A percentile compares a stretch with the other conserved stretches of the same genome.
Evolutionary conservation across 768 basidiomycete genomes (phyloP).

Genomic region (Tylopilus intermedius): DNA sequence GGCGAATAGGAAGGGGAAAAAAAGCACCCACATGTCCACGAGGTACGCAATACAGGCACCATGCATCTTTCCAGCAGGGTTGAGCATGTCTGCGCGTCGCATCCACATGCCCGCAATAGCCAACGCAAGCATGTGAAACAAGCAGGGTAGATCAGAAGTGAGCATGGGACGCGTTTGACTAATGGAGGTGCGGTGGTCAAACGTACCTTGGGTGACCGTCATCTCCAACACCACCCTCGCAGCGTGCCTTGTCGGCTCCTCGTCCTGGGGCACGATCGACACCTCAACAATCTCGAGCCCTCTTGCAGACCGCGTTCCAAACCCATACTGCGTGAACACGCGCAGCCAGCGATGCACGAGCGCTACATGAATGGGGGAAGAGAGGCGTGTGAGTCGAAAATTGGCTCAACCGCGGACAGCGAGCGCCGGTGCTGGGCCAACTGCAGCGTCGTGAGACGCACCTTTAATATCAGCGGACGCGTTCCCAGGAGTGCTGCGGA

Average conservation of each 20-base stretch:
- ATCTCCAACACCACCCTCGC: slow-evolving; percentile 39
- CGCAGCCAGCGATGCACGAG: slow-evolving; percentile 36
- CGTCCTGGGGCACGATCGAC: slow-evolving; percentile 33
- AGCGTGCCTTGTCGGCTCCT: slow-evolving; percentile 35
- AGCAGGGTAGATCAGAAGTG: background rate
- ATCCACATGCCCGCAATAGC: background rate
- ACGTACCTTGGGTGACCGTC: slow-evolving; percentile 42
- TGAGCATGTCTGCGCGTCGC: slow-evolving; percentile 41
- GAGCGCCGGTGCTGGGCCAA: background rate
- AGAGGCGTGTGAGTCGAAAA: background rate
- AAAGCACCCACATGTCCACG: slow-evolving; percentile 41
- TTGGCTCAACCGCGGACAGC: background rate
- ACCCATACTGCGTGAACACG: slow-evolving; percentile 26
- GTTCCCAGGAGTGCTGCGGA: slow-evolving; percentile 16
- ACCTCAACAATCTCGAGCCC: slow-evolving; percentile 33
- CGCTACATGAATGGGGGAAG: slow-evolving; percentile 18
- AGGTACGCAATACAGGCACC: slow-evolving; percentile 41
- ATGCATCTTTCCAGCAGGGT: slow-evolving; percentile 33
- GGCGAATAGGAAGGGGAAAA: too few relatives aligned
- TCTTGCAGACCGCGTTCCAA: slow-evolving; percentile 12
- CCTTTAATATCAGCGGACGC: slow-evolving; percentile 20
- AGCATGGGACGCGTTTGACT: background rate
- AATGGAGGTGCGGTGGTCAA: background rate
- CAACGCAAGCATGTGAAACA: background rate
- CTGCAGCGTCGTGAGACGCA: slow-evolving; percentile 1